These are phyloP conservation scores for Cucumis melo DNA, from an alignment of 306 rosid genomes.

Conservation along the genomic window DNA sequence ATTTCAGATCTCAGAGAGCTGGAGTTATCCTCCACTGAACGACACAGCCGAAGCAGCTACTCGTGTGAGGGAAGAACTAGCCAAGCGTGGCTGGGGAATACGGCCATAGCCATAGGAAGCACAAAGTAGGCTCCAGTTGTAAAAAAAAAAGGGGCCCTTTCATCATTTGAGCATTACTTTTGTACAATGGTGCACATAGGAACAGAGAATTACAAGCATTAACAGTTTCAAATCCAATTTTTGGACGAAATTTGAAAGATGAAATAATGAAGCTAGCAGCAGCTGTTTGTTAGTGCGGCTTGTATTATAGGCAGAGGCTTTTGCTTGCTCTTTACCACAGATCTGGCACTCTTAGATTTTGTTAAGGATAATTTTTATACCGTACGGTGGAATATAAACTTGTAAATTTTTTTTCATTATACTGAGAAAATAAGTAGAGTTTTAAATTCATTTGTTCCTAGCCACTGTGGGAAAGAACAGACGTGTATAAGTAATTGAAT, in stretches of 20 bases:
- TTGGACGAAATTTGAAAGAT: not conserved
- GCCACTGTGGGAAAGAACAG: not conserved
- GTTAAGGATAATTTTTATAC: not conserved
- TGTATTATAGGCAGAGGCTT: slow-evolving; percentile 25
- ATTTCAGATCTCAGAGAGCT: slow-evolving; percentile 77
- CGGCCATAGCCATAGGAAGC: slow-evolving; percentile 37
- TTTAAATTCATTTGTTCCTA: not conserved
- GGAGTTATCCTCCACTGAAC: slow-evolving; percentile 93
- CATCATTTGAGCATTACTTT: not conserved
- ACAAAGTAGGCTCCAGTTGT: not conserved
- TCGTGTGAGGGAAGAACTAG: slow-evolving; percentile 59
- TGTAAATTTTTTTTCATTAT: not conserved
- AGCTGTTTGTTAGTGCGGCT: slow-evolving; percentile 15
- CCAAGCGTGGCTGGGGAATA: slow-evolving; percentile 84
- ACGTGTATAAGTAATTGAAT: not conserved
- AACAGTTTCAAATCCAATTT: not conserved
- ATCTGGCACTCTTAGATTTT: not conserved
- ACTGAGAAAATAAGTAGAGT: not conserved
- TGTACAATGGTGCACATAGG: slow-evolving; percentile 9
- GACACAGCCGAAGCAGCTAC: slow-evolving; percentile 80
- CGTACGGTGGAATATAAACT: not conserved
- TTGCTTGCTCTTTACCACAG: slow-evolving; percentile 4
- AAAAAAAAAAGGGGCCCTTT: not conserved
- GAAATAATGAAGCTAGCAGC: slow-evolving; percentile 6
- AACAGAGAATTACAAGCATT: not conserved